Evolutionary conservation across 1,139 yeast genomes (phyloP), one percentile per base, ranked within the genome.

Genomic region (Geotrichum candidum): DNA sequence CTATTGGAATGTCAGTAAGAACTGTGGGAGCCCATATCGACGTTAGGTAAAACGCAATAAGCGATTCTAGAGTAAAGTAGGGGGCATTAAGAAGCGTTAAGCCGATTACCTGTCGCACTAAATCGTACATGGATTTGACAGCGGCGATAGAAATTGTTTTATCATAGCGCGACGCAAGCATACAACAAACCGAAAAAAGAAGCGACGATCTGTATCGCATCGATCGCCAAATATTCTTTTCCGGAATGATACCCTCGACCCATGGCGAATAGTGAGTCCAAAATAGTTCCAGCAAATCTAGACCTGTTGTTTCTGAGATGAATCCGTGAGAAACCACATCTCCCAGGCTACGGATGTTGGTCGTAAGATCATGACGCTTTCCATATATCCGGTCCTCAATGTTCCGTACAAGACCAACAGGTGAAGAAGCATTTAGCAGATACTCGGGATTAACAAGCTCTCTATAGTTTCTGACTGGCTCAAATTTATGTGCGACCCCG

Each of bases 251-350:
- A n/a, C 59, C 61, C 27, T 55, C 54, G 1, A 59, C 56, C 61
- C 61, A 59, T 7, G 59, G 61, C 10, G 61, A 59, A 31, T 59
- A 59, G 23, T 59, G 61, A n/a, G 60, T 48, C 62, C 62, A 60
- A 51, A 60, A 60, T 22, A 25, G 45, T 35, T 57, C 60, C 7
- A 60, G 53, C 18, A 60, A 50, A 23, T 60, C 62, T 5, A 23
- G 18, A n/a, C 59, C 18, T 13, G 57, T 56, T 3, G 54, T 51
- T 50, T 56, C 60, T 23, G 59, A 52, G 22, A 60, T 53, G 48
- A 56, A 57, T 27, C 62, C 60, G n/a, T 54, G 60, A 11, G 60
- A 53, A 15, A 60, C 60, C n/a, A 60, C 62, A 50, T 60, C 62
- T 1, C 62, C 62, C 9, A 60, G 33, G 2, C 31, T 18, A n/a